Base-by-base conservation (phyloP, 225 moss, liverwort and hornwort species). In the Rhytidiadelphus loreus region DNA sequence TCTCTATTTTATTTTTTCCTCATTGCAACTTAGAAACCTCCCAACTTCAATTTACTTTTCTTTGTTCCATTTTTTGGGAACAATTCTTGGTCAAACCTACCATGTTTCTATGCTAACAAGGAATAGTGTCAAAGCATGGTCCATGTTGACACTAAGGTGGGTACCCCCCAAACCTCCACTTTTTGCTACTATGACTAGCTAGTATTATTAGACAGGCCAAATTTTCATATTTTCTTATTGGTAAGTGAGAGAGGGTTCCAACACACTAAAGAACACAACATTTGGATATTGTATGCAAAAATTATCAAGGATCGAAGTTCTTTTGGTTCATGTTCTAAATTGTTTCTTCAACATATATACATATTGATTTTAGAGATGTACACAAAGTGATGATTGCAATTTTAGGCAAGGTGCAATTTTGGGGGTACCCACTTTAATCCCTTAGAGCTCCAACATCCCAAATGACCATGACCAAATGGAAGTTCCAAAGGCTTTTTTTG, bases 381-480 rank as follows among this genome's bases (percentile, higher is more conserved):
- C 7, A 22, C 1, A 23, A 1, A 22, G 10, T 2, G 4, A 39
- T 24, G 13, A 13, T 13, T 23, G 4, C 2, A 13, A 0, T 4
- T 39, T 4, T 39, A 39, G 8, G 5, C 5, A 69, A 39, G 39
- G 24, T 39, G 1, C 1, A 0, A 8, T 39, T 22, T 24, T 23
- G 13, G 2, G 4, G 39, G 2, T 12, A 69, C 4, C 39, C 13
- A 39, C 23, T 3, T 37, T 13, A 8, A n/a, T 0, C 4, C n/a
- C 22, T n/a, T 4, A 12, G 7, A 0, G 0, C 7, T n/a, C 0
- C 0, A 0, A 66, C 0, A 12, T n/a, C 12, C 6, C 3, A 37
- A 66, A 66, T n/a, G 5, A 12, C 3, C 3, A 68, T 4, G 7
- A 30, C 6, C 0, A n/a, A 0, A 68, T n/a, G n/a, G 23, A 68